These are phyloP conservation scores for Cryptococcus maquisensis DNA, from an alignment of 1,284 basidiomycete genomes.

Conservation along the genomic window DNA sequence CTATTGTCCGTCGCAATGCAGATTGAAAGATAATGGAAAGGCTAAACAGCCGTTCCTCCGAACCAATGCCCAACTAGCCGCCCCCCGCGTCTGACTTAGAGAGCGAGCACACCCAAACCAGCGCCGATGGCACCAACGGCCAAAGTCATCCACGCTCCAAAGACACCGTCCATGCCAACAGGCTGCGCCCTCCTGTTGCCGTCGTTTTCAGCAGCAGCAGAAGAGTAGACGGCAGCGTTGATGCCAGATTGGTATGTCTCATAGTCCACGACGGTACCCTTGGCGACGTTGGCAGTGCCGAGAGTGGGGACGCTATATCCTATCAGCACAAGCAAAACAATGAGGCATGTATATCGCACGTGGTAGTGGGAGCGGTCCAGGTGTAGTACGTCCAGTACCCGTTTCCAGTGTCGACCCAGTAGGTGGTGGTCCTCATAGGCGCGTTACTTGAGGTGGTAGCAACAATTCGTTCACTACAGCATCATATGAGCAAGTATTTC, in stretches of 20 bases:
- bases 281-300: slow-evolving; percentile 30
- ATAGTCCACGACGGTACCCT: slow-evolving; percentile 32
- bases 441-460: slow-evolving; percentile 10
- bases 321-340: not conserved
- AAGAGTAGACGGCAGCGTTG: slow-evolving; percentile 27
- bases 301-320: slow-evolving; percentile 18
- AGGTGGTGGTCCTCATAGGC: slow-evolving; percentile 34
- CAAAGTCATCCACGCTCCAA: slow-evolving; percentile 14
- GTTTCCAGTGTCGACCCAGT: slow-evolving; percentile 31
- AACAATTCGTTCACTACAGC: slow-evolving; percentile 11
- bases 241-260: slow-evolving; percentile 25
- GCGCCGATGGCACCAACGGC: slow-evolving; percentile 19
- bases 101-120: slow-evolving; percentile 14
- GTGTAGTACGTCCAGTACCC: slow-evolving; percentile 25
- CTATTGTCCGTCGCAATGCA: not conserved
- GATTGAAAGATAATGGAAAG: not conserved
- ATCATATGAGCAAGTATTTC: not conserved
- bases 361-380: slow-evolving; percentile 34
- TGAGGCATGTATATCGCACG: slow-evolving; percentile 8
- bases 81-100: slow-evolving; percentile 4
- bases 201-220: slow-evolving; percentile 7
- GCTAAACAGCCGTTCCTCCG: not conserved
- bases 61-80: no score
- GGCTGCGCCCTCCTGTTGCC: slow-evolving; percentile 1
- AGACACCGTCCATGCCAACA: slow-evolving; percentile 1